A percentile compares a stretch with the other conserved stretches of the same genome.
Conservation (phyloP, 2,329 filamentous ascomycete genomes). For the Sarocladium strictum region DNA sequence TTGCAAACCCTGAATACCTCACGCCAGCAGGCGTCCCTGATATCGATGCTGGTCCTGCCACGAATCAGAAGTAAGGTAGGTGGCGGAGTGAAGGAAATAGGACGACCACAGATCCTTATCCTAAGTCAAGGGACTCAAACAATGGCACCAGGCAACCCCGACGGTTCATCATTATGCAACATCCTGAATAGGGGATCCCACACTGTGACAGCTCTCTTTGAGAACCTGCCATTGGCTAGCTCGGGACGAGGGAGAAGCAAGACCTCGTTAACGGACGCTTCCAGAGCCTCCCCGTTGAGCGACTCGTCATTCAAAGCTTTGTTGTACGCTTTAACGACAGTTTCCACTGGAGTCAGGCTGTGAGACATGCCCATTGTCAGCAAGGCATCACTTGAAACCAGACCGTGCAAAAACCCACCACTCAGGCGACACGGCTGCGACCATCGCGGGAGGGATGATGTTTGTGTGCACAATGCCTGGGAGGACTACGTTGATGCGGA, state of each 20-base stretch:
- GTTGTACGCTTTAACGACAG: constrained; percentile 39
- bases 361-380: background rate
- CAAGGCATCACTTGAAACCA: too few relatives aligned
- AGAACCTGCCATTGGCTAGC: constrained; percentile 33
- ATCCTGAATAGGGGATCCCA: constrained; percentile 42
- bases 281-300: constrained; percentile 34
- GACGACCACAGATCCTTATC: too few relatives aligned
- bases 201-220: constrained; percentile 36
- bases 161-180: constrained; percentile 34
- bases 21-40: too few relatives aligned
- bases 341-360: constrained; percentile 33
- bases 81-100: too few relatives aligned
- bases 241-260: constrained; percentile 18
- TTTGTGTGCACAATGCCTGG: constrained; percentile 40
- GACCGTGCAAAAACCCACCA: constrained; percentile 17
- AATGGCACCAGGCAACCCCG: constrained; percentile 32
- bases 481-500: constrained; percentile 41
- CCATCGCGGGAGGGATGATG: constrained; percentile 37
- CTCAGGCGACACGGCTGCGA: constrained; percentile 31
- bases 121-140: too few relatives aligned
- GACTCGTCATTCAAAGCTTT: constrained; percentile 38
- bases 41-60: too few relatives aligned
- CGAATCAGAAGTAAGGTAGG: too few relatives aligned
- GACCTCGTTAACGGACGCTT: constrained; percentile 35
- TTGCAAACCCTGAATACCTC: too few relatives aligned